Percentiles rank a stretch among this genome's conserved stretches.
phyloP scores from a whole-genome alignment of 495 filamentous ascomycete genomes.

The Lasiosphaeris hirsuta region DNA sequence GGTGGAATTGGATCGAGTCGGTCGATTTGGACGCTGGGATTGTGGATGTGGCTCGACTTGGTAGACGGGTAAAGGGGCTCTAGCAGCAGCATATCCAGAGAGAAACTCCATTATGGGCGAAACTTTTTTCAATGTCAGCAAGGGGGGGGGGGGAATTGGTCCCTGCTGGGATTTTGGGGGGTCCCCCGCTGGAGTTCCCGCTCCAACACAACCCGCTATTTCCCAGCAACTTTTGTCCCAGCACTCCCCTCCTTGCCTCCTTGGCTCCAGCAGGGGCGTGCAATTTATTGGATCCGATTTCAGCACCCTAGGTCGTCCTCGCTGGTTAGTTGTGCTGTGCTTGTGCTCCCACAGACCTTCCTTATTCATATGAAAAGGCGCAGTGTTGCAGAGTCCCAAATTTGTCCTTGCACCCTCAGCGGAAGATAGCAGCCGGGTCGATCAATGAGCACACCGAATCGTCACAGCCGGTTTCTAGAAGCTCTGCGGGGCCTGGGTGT shows the following conservation, averaged over 20 bases:
- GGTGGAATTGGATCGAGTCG: constrained; percentile 36
- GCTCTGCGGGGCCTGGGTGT: constrained; percentile 7
- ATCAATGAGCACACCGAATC: constrained; percentile 6
- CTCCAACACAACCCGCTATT: background rate
- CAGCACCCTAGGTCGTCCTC: background rate
- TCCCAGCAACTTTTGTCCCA: background rate
- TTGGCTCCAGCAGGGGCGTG: background rate
- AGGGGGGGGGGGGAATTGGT: background rate
- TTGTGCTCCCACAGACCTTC: constrained; percentile 14
- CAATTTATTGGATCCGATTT: constrained; percentile 9
- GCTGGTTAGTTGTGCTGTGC: background rate
- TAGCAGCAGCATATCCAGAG: constrained; percentile 33
- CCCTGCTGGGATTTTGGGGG: background rate
- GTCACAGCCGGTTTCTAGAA: constrained; percentile 16
- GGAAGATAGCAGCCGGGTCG: background rate
- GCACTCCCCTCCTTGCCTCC: background rate
- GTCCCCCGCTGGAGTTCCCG: constrained; percentile 15
- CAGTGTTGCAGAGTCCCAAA: background rate
- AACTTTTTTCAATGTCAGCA: constrained; percentile 15
- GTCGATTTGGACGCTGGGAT: constrained; percentile 18
- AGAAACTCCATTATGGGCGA: constrained; percentile 34
- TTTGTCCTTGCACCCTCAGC: constrained; percentile 1
- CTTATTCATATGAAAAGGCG: constrained; percentile 16
- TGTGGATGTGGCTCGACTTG: constrained; percentile 28
- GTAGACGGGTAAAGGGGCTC: constrained; percentile 36